phyloP scores from a whole-genome alignment of 768 basidiomycete genomes.

The Melanogaster broomeanus region DNA sequence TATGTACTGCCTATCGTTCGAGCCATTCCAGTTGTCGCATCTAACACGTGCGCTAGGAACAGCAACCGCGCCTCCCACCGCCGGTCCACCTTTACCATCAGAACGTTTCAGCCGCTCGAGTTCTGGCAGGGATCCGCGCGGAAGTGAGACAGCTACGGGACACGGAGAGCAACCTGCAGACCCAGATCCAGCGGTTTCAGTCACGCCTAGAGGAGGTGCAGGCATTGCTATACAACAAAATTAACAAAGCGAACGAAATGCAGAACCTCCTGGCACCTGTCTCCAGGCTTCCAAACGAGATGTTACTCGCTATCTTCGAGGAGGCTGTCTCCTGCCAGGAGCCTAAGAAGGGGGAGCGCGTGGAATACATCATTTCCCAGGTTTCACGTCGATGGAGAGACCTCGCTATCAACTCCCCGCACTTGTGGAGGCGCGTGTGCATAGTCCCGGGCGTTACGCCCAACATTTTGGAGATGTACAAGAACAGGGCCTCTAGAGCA shows the following conservation, averaged over 20 bases:
- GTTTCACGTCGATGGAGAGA: slow-evolving; percentile 36
- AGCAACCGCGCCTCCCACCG: background rate
- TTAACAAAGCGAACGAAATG: slow-evolving; percentile 30
- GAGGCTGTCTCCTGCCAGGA: slow-evolving; percentile 30
- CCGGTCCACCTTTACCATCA: slow-evolving; percentile 16
- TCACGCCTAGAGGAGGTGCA: slow-evolving; percentile 18
- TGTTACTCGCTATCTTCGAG: slow-evolving; percentile 31
- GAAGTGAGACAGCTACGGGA: slow-evolving; percentile 20
- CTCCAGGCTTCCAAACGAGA: slow-evolving; percentile 33
- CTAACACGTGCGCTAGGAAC: slow-evolving; percentile 20
- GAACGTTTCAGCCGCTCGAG: slow-evolving; percentile 16
- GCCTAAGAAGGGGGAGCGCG: slow-evolving; percentile 13
- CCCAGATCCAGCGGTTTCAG: slow-evolving; percentile 13
- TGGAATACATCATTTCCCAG: slow-evolving; percentile 27
- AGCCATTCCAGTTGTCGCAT: background rate
- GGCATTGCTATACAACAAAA: slow-evolving; percentile 9
- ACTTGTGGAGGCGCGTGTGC: slow-evolving; percentile 30
- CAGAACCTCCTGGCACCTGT: slow-evolving; percentile 30
- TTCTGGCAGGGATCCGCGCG: slow-evolving; percentile 16
- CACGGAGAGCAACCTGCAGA: slow-evolving; percentile 13
- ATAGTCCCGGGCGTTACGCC: slow-evolving; percentile 21
- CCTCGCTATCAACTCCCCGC: slow-evolving; percentile 30
- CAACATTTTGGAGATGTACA: slow-evolving; percentile 24
- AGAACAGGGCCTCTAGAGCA: slow-evolving; percentile 21
- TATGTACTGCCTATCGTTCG: slow-evolving; percentile 9